Evolutionary conservation across 768 basidiomycete species (phyloP).

Genomic region (Amanita rimosa): DNA sequence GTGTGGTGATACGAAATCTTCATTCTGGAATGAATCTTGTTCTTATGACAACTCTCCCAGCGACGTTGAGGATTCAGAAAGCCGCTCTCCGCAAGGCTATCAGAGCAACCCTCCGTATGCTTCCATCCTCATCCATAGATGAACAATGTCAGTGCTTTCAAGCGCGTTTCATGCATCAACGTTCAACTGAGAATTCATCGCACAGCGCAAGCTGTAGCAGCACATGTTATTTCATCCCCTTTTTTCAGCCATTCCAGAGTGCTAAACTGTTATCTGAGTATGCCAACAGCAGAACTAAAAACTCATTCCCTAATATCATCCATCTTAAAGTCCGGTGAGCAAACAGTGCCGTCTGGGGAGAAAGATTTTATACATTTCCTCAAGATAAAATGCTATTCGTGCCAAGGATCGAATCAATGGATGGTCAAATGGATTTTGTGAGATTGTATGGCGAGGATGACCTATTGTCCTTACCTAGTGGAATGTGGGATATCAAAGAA

Average conservation of each 20-base stretch:
- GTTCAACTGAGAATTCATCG: slow-evolving; percentile 1
- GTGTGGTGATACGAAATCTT: neutral
- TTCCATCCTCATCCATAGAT: slow-evolving; percentile 34
- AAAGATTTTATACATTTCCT: neutral
- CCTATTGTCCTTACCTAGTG: slow-evolving; percentile 41
- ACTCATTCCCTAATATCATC: slow-evolving; percentile 39
- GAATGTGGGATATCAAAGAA: slow-evolving; percentile 71
- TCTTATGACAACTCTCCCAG: slow-evolving; percentile 3
- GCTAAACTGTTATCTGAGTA: slow-evolving; percentile 71
- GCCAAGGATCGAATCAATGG: slow-evolving; percentile 43
- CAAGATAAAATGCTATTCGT: slow-evolving; percentile 60
- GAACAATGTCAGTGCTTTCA: slow-evolving; percentile 43
- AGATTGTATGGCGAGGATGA: slow-evolving; percentile 50
- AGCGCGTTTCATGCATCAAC: neutral
- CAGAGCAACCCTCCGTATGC: slow-evolving; percentile 26
- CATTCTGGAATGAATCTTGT: neutral
- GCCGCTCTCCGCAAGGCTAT: slow-evolving; percentile 41
- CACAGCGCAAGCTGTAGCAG: slow-evolving; percentile 35
- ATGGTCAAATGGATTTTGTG: slow-evolving; percentile 54
- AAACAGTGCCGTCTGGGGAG: neutral
- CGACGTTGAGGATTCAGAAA: slow-evolving; percentile 37
- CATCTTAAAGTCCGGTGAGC: slow-evolving; percentile 45
- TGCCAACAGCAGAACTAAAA: slow-evolving; percentile 63
- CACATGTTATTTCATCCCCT: slow-evolving; percentile 36
- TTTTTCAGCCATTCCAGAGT: slow-evolving; percentile 36